These are phyloP conservation scores for Ustilago trichophora DNA, from an alignment of 1,284 basidiomycete species.

Conservation along the genomic window DNA sequence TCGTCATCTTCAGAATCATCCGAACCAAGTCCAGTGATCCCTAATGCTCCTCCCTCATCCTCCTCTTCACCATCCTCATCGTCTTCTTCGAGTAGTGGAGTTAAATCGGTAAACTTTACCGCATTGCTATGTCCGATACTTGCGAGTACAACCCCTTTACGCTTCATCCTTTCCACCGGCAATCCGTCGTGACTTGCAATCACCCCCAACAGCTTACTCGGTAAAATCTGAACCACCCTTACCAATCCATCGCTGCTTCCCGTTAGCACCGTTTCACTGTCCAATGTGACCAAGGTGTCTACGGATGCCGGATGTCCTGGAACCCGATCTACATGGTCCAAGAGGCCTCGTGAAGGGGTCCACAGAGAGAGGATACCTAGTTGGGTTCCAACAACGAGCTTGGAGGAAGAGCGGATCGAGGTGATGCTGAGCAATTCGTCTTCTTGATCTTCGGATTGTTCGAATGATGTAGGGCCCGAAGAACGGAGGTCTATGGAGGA, in stretches of 20 bases:
- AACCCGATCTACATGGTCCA: slow-evolving; percentile 90
- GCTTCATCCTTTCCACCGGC: slow-evolving; percentile 84
- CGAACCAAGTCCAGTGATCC: slow-evolving; percentile 6
- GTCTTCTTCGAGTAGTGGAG: slow-evolving; percentile 71
- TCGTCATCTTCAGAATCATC: slow-evolving; percentile 28
- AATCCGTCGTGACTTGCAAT: slow-evolving; percentile 84
- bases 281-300: slow-evolving; percentile 75
- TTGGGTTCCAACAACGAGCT: slow-evolving; percentile 88
- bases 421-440: slow-evolving; percentile 89
- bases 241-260: slow-evolving; percentile 93
- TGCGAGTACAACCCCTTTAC: slow-evolving; percentile 80
- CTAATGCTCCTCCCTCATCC: slow-evolving; percentile 16
- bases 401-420: slow-evolving; percentile 80
- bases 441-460: slow-evolving; percentile 90
- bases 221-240: slow-evolving; percentile 86
- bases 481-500: slow-evolving; percentile 78
- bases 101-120: slow-evolving; percentile 83
- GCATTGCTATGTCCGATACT: slow-evolving; percentile 91
- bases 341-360: slow-evolving; percentile 84
- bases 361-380: slow-evolving; percentile 90
- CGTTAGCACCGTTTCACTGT: slow-evolving; percentile 77
- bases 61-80: slow-evolving; percentile 50
- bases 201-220: slow-evolving; percentile 87
- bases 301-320: slow-evolving; percentile 79
- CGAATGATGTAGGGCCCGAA: slow-evolving; percentile 71